phyloP scores from a whole-genome alignment of 495 filamentous ascomycete species.

The Cairneyella variabilis region DNA sequence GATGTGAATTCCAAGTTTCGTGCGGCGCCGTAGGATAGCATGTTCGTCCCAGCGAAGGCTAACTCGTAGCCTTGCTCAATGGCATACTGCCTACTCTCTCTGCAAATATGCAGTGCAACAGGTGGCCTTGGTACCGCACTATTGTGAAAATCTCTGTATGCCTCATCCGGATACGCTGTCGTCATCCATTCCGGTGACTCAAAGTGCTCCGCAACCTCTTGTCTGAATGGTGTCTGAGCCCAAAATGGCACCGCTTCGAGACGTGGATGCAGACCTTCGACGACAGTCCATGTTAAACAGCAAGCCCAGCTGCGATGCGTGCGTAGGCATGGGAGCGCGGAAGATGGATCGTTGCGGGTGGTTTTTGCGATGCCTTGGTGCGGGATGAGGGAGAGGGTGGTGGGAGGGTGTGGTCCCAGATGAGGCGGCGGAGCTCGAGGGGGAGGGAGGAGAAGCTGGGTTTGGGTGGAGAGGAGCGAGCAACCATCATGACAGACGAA shows the following conservation, averaged over 20 bases:
- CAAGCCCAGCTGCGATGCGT: not conserved
- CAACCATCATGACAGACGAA: no score
- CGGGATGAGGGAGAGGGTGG: not conserved
- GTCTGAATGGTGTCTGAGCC: not conserved
- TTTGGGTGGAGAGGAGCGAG: no score
- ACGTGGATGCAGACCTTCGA: not conserved
- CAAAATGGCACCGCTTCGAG: not conserved
- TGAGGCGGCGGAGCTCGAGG: not conserved
- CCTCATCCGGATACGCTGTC: not conserved
- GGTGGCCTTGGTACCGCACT: not conserved
- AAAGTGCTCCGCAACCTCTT: not conserved
- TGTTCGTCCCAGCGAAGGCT: not conserved
- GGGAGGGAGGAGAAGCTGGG: conserved; percentile 1
- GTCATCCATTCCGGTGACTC: not conserved
- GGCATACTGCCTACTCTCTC: not conserved
- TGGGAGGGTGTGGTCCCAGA: not conserved
- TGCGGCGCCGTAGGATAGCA: not conserved
- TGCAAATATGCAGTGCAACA: not conserved
- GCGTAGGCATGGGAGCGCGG: not conserved
- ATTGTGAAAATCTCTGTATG: not conserved
- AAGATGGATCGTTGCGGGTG: not conserved
- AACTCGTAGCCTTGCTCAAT: not conserved
- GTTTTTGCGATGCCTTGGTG: not conserved
- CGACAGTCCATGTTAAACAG: not conserved
- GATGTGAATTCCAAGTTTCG: not conserved